These are phyloP conservation scores for Plasmodium ovale DNA, from an alignment of 169 alveolate genomes.

Conservation along the genomic window DNA sequence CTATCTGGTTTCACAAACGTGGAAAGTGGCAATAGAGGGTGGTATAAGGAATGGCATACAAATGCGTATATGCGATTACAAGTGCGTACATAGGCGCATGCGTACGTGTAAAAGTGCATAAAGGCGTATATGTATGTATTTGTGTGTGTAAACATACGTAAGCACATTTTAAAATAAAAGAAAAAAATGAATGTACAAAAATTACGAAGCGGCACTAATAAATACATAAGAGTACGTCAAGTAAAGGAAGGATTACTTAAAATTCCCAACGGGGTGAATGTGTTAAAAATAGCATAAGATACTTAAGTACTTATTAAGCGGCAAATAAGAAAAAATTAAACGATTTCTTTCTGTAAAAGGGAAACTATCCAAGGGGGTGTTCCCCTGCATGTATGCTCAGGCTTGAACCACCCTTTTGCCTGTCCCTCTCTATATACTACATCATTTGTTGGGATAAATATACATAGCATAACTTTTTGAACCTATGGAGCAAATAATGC, in stretches of 20 bases:
- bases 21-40: too few relatives aligned
- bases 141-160: too few relatives aligned
- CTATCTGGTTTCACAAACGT: too few relatives aligned
- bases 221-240: not conserved
- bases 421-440: not conserved
- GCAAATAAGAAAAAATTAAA: not conserved
- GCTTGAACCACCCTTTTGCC: not conserved
- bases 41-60: too few relatives aligned
- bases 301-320: not conserved
- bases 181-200: not conserved
- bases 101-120: too few relatives aligned
- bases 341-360: not conserved
- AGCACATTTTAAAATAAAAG: not conserved
- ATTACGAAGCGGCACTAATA: not conserved
- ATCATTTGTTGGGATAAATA: not conserved
- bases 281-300: not conserved
- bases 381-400: not conserved
- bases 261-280: not conserved
- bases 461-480: not conserved
- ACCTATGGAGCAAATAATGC: not conserved
- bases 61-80: conserved; percentile 1
- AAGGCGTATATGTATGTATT: too few relatives aligned
- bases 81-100: too few relatives aligned
- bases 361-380: not conserved
- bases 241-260: not conserved